Base-by-base conservation (phyloP, 768 basidiomycete genomes). In the Coprinopsis strossmayeri region DNA sequence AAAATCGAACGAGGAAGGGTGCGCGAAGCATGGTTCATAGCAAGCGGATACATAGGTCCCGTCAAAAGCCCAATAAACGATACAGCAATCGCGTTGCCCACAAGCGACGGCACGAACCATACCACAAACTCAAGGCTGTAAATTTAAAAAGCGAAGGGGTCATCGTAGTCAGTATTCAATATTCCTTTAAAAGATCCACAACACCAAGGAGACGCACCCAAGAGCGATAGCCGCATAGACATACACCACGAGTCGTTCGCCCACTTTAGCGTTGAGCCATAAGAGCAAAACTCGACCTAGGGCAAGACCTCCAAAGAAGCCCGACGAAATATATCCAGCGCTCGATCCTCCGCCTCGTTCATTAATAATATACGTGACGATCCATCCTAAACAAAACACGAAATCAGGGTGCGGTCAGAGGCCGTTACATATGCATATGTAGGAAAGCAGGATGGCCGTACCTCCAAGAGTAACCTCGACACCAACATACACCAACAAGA, bases 41-140 rank as follows among this genome's bases (percentile, higher is more conserved):
- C 71, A 39, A 86, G 76, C 1, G 84, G 84, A 57, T 84, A 88
- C 67, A 88, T 78, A 2, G 85, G 86, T 0, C 85, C 87, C 17
- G 89, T 68, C 20, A 87, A 62, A 7, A 87, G 41, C 15, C 87
- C 87, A 12, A 87, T 64, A 39, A 87, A 54, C 2, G 82, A 73
- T 21, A 88, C 72, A 0, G 81, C 78, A 2, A 87, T 69, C 2
- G 78, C 86, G 55, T 77, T 72, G 2, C 77, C 82, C 7, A 86
- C 66, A 15, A 88, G 67, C 3, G 78, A 82, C 20, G 81, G 82
- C 0, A 81, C 76, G 25, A 82, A 69, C 86, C 87, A 90, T 30
- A 89, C 67, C 5, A 82, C 57, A 24, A 88, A 57, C 57, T 87
- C 79, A 18, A 89, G 69, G 2, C 82, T 82, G n/a, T n/a, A n/a